phyloP scores from a whole-genome alignment of 73 alveolate species.

The Tetrahymena elliotti region DNA sequence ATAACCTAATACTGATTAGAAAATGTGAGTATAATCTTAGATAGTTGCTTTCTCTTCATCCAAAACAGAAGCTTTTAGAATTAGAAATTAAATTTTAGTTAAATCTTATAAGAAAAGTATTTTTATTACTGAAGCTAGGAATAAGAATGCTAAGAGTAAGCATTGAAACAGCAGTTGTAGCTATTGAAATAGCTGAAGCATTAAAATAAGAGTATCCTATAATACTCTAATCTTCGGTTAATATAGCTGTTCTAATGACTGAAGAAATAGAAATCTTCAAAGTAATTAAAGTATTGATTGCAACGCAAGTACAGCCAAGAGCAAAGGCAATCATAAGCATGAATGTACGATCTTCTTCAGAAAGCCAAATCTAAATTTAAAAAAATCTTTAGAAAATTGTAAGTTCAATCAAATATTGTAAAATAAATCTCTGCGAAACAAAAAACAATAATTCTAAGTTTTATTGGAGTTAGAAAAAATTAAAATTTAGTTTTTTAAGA shows the following conservation, averaged over 20 bases:
- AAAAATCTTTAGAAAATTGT: not conserved
- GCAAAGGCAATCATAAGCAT: not conserved
- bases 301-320: not conserved
- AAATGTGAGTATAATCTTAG: not conserved
- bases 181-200: not conserved
- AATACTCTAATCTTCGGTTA: not conserved
- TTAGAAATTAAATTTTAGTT: not conserved
- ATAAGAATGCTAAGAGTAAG: not conserved
- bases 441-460: too few species aligned
- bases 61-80: not conserved
- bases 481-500: too few species aligned
- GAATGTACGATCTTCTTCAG: not conserved
- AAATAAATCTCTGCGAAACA: too few species aligned
- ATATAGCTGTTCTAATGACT: not conserved
- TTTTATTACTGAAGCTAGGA: not conserved
- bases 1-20: not conserved
- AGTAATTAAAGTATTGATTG: not conserved
- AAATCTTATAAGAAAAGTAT: too few species aligned
- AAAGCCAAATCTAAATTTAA: not conserved
- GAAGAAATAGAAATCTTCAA: not conserved
- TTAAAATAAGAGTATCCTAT: not conserved
- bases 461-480: too few species aligned
- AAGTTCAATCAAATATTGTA: too few species aligned
- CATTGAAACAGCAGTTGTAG: not conserved
- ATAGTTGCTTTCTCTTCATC: not conserved